Evolutionary conservation across 2,329 filamentous ascomycete genomes (phyloP), one percentile per base, ranked within the genome.

Genomic region (Fusarium brachygibbosum): DNA sequence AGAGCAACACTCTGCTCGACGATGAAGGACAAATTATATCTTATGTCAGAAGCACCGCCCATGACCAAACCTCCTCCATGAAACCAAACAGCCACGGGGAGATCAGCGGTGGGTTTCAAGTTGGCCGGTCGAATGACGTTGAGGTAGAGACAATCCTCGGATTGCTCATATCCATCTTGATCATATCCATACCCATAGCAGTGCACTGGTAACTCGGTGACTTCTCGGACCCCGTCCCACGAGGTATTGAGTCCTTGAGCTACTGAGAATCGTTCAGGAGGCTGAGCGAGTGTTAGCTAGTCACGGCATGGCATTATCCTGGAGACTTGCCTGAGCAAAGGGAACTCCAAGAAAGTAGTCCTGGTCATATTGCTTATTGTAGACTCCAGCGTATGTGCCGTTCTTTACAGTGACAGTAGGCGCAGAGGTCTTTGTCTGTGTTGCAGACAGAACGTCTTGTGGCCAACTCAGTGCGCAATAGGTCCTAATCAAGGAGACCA

Each of bases 11-110:
- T 80, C 38, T 83, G 81, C 16, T 82, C 72, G 3, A 90, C 85
- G 32, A 90, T 85, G 58, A 85, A 87, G 12, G 86, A 87, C 35
- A 90, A 79, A 64, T 90, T 90, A 73, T 91, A 91, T 29, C 87
- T 81, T 32, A 80, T 75, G 56, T 87, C 83, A 63, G 74, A 31
- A 75, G 73, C 74, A 21, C 77, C 77, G 4, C 77, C 77, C 74
- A 75, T 74, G n/a, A 32, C 63, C 23, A 79, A 45, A 17, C 76
- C 76, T 25, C 77, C 77, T 34, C 83, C 83, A 58, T 89, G 84
- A 44, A 90, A 87, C 87, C 87, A 90, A 1, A 88, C 81, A 13
- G 81, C 82, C 9, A 90, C 84, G 0, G 88, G 88, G 4, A 90
- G 79, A 13, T 77, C 80, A 4, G 76, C 75, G 10, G 73, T 70